Evolutionary conservation across 1,284 basidiomycete genomes (phyloP).

Genomic region (Ganoderma multipileum): DNA sequence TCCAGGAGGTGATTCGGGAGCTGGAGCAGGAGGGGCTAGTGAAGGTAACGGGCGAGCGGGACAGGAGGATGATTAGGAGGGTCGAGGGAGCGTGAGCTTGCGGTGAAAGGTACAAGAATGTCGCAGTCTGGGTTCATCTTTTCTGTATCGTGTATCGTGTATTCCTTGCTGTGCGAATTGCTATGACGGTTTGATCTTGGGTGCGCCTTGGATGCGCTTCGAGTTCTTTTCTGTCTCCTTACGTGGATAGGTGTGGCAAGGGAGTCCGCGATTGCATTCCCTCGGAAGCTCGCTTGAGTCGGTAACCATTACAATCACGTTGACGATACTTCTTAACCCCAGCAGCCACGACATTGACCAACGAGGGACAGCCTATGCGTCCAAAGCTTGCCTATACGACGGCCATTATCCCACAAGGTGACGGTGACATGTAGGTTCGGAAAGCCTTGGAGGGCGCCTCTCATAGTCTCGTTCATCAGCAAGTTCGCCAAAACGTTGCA

Average conservation of each 20-base stretch:
- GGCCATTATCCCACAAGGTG: neutral
- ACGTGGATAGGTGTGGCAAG: too few relatives aligned
- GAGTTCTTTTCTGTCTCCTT: too few relatives aligned
- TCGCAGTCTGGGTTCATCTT: neutral
- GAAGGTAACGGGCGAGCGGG: constrained; percentile 87
- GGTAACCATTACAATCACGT: too few relatives aligned
- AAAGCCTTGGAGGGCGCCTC: neutral
- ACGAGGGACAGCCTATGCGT: too few relatives aligned
- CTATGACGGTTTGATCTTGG: neutral
- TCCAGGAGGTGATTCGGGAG: constrained; percentile 80
- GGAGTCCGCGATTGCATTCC: too few relatives aligned
- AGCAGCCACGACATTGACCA: too few relatives aligned
- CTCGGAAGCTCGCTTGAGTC: too few relatives aligned
- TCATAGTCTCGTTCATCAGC: neutral
- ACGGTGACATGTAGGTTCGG: neutral
- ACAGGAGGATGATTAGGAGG: constrained; percentile 78
- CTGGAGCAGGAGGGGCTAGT: constrained; percentile 85
- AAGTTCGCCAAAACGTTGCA: too few relatives aligned
- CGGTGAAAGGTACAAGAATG: neutral
- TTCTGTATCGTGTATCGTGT: neutral
- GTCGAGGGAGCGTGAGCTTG: constrained; percentile 43
- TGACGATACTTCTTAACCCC: too few relatives aligned
- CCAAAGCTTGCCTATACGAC: neutral
- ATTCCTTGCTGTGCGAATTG: neutral
- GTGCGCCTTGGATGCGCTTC: neutral